A percentile compares a stretch with the other conserved stretches of the same genome.
These are phyloP conservation scores for Sarocladium strictum DNA, from an alignment of 2,329 filamentous ascomycete genomes.

Conservation along the genomic window DNA sequence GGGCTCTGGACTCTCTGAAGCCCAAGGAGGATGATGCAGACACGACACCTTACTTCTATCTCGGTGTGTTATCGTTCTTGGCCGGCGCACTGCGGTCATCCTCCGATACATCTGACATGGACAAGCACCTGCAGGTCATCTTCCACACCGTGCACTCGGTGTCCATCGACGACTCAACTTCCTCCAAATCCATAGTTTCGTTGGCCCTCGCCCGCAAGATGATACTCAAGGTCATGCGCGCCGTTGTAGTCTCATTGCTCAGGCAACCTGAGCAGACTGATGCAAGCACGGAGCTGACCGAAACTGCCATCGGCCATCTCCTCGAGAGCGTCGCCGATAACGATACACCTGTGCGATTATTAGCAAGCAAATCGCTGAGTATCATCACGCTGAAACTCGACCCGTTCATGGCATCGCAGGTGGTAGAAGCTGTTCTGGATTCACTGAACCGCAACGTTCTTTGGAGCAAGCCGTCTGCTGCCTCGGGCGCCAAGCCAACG, in stretches of 20 bases:
- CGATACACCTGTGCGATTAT: constrained; percentile 84
- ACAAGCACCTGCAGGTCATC: constrained; percentile 56
- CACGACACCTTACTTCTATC: constrained; percentile 63
- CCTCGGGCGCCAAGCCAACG: constrained; percentile 25
- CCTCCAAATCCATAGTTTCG: constrained; percentile 51
- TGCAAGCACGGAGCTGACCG: constrained; percentile 53
- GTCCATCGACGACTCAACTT: constrained; percentile 40
- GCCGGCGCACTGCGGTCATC: constrained; percentile 65
- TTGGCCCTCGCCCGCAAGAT: constrained; percentile 78
- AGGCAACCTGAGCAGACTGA: constrained; percentile 39
- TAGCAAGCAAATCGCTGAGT: constrained; percentile 88
- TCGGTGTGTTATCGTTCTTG: constrained; percentile 75
- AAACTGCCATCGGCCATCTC: constrained; percentile 76
- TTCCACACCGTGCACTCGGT: constrained; percentile 61
- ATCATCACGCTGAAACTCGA: constrained; percentile 77
- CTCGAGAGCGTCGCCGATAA: constrained; percentile 76
- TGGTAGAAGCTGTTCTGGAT: constrained; percentile 81
- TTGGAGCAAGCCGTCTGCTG: constrained; percentile 36
- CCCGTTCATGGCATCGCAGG: constrained; percentile 73
- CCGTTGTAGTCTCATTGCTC: constrained; percentile 62
- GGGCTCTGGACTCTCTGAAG: constrained; percentile 60
- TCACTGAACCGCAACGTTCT: constrained; percentile 55
- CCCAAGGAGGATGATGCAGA: constrained; percentile 30
- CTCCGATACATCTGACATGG: constrained; percentile 68
- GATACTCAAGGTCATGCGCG: constrained; percentile 78